Percentiles rank a stretch among this genome's conserved stretches.
Evolutionary conservation across 2,329 filamentous ascomycete species (phyloP).

Genomic region (Camillea tinctor): DNA sequence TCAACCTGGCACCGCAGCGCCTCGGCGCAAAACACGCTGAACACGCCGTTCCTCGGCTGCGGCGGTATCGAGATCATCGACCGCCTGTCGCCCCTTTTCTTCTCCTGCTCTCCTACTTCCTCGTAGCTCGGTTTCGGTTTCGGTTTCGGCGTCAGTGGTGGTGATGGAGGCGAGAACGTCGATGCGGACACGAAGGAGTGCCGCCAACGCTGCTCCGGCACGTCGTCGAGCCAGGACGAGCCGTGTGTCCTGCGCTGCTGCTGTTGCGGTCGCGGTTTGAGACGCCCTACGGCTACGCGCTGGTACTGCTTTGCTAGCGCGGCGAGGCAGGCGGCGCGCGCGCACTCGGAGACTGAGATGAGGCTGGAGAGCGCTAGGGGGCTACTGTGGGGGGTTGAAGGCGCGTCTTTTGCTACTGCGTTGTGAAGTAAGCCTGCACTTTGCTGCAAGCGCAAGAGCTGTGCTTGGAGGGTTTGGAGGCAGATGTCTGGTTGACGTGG

Average conservation of each 20-base stretch:
- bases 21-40: conserved; percentile 40
- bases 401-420: conserved; percentile 7
- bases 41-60: conserved; percentile 38
- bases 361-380: conserved; percentile 35
- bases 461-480: conserved; percentile 28
- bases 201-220: background rate
- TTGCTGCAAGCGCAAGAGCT: conserved; percentile 29
- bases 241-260: conserved; percentile 10
- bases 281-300: conserved; percentile 32
- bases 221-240: conserved; percentile 12
- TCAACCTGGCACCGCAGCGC: conserved; percentile 41
- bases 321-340: conserved; percentile 30
- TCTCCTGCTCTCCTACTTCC: too few species aligned
- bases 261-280: conserved; percentile 33
- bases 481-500: conserved; percentile 24
- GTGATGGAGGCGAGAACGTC: conserved; percentile 27
- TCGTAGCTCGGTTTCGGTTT: conserved; percentile 11
- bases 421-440: conserved; percentile 29
- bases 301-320: conserved; percentile 38
- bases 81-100: background rate
- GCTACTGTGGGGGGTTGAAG: conserved; percentile 6
- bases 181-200: background rate
- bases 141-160: conserved; percentile 31
- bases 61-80: background rate
- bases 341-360: conserved; percentile 35